Evolutionary conservation across 192 early-diverging fungal species (phyloP).

Genomic region (Spizellomyces sp.): DNA sequence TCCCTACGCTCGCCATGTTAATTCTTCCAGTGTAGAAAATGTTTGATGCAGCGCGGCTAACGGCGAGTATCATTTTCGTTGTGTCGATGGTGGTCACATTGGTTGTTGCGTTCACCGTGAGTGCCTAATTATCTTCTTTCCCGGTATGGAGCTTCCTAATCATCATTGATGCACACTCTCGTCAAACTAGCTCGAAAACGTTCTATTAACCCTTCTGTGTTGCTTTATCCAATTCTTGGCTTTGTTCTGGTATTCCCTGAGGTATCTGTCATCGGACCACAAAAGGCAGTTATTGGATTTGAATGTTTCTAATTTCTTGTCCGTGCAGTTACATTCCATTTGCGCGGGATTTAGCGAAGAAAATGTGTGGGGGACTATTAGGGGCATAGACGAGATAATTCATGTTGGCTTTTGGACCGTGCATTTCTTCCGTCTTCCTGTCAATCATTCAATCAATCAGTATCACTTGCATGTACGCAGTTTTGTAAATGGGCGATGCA

Average conservation of each 20-base stretch:
- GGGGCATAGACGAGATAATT: neutral
- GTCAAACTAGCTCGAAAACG: conserved; percentile 44
- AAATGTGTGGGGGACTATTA: conserved; percentile 35
- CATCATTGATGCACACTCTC: neutral
- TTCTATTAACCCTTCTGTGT: conserved; percentile 77
- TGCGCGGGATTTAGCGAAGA: conserved; percentile 63
- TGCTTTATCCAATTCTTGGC: conserved; percentile 89
- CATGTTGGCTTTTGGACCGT: neutral
- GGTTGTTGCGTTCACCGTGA: conserved; percentile 69
- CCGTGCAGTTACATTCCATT: conserved; percentile 83
- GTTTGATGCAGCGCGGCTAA: conserved; percentile 65
- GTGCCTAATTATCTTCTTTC: neutral
- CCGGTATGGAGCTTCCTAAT: neutral
- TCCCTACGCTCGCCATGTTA: no score
- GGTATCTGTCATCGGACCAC: conserved; percentile 12
- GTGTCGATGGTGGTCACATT: conserved; percentile 70
- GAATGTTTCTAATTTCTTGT: neutral
- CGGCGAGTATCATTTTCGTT: conserved; percentile 75
- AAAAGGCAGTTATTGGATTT: neutral
- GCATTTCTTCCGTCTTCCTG: neutral
- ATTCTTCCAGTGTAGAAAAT: conserved; percentile 45
- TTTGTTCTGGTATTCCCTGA: conserved; percentile 74
- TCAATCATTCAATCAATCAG: no score
- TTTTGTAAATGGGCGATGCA: no score
- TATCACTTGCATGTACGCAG: no score